Percentiles rank a stretch among this genome's conserved stretches.
These are phyloP conservation scores for Alternaria consortialis DNA, from an alignment of 2,329 filamentous ascomycete genomes.

Conservation along the genomic window DNA sequence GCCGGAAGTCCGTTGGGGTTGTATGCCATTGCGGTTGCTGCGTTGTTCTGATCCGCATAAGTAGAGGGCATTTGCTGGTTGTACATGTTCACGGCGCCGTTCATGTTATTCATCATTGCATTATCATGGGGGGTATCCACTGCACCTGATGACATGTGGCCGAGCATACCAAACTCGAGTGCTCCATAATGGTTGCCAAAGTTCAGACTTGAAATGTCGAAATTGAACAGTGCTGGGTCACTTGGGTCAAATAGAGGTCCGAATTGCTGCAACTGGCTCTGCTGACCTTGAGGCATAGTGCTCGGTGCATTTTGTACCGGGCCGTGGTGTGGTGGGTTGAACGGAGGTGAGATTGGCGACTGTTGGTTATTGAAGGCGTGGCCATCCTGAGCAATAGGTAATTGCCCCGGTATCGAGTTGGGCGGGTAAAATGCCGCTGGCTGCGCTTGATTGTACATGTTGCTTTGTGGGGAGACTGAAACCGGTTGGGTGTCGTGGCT, in stretches of 20 bases:
- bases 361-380: constrained; percentile 70
- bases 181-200: constrained; percentile 97
- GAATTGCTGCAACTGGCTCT: constrained; percentile 56
- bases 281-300: constrained; percentile 51
- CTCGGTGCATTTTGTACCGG: constrained; percentile 60
- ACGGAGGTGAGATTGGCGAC: constrained; percentile 80
- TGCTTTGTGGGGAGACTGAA: constrained; percentile 45
- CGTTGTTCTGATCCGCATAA: constrained; percentile 34
- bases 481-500: constrained; percentile 37
- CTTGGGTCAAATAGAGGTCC: constrained; percentile 83
- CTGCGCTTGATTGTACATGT: constrained; percentile 56
- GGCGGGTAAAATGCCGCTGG: constrained; percentile 54
- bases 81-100: constrained; percentile 48
- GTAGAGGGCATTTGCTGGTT: constrained; percentile 51
- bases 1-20: constrained; percentile 35
- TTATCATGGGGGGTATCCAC: constrained; percentile 78
- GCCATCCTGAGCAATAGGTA: constrained; percentile 57
- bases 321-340: constrained; percentile 62
- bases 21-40: constrained; percentile 44
- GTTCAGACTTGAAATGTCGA: constrained; percentile 91
- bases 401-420: constrained; percentile 48
- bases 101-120: constrained; percentile 45
- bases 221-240: constrained; percentile 93
- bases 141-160: constrained; percentile 92
- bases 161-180: constrained; percentile 93